Evolutionary conservation across 164 flowering plant species (phyloP).

Genomic region (Magnolia changhungtana): DNA sequence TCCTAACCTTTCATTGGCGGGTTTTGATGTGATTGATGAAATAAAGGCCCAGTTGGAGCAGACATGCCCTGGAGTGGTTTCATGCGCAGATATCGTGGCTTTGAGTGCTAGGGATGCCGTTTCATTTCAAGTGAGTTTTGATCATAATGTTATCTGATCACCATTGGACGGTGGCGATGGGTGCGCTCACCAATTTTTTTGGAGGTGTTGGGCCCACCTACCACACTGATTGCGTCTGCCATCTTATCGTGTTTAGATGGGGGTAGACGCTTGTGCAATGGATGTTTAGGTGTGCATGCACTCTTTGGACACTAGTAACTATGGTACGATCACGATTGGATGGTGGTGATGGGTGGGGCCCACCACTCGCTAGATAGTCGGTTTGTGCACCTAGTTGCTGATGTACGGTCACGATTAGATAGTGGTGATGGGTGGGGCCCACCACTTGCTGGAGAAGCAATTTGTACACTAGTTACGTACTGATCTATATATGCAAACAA

Average conservation of each 20-base stretch:
- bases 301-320: too few species aligned
- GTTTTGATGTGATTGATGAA: slow-evolving; percentile 42
- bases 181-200: background rate
- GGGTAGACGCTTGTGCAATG: too few species aligned
- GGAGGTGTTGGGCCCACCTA: too few species aligned
- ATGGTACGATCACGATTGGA: too few species aligned
- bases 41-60: slow-evolving; percentile 33
- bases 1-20: slow-evolving; percentile 35
- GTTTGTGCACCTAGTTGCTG: too few species aligned
- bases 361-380: background rate
- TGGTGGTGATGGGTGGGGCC: background rate
- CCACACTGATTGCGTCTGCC: too few species aligned
- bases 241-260: too few species aligned
- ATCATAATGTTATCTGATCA: background rate
- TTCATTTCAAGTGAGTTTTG: slow-evolving; percentile 39
- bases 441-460: background rate
- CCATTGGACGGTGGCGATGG: background rate
- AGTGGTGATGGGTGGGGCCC: background rate
- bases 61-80: slow-evolving; percentile 42
- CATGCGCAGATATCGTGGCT: slow-evolving; percentile 74
- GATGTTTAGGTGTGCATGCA: too few species aligned
- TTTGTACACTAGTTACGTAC: too few species aligned
- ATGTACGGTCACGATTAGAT: background rate
- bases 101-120: slow-evolving; percentile 64
- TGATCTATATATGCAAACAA: too few species aligned